Evolutionary conservation across 345 rosid genomes (phyloP).

Genomic region (Rhodamnia rubescens): DNA sequence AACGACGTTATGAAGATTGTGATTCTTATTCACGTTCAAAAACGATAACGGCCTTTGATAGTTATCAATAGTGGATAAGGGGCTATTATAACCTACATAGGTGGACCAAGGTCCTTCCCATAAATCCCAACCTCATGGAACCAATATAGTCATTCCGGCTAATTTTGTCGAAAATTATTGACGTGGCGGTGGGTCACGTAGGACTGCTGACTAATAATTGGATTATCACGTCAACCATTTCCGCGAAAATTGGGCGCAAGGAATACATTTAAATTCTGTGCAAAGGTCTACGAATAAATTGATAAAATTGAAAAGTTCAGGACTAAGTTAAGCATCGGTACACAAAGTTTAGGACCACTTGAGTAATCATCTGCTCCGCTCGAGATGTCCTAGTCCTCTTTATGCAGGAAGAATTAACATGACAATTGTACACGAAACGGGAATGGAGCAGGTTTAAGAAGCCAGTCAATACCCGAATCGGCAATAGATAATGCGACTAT

Average conservation of each 20-base stretch:
- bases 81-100: no score
- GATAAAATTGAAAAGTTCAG: no score
- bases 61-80: no score
- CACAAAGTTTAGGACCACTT: neutral
- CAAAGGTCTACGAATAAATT: no score
- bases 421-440: neutral
- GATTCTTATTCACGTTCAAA: no score
- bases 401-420: neutral
- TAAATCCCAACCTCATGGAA: neutral
- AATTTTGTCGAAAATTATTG: neutral
- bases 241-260: neutral
- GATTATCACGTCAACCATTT: neutral
- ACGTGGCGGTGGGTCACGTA: neutral
- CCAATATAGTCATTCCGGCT: neutral
- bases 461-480: neutral
- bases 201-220: neutral
- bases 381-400: neutral
- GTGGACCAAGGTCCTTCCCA: no score
- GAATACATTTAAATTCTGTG: no score
- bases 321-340: neutral
- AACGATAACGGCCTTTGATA: no score
- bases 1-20: no score
- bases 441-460: neutral
- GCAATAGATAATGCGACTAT: neutral
- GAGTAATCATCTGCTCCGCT: neutral